phyloP scores from a whole-genome alignment of 1,139 yeast genomes.

The Saccharomyces pastorianus region DNA sequence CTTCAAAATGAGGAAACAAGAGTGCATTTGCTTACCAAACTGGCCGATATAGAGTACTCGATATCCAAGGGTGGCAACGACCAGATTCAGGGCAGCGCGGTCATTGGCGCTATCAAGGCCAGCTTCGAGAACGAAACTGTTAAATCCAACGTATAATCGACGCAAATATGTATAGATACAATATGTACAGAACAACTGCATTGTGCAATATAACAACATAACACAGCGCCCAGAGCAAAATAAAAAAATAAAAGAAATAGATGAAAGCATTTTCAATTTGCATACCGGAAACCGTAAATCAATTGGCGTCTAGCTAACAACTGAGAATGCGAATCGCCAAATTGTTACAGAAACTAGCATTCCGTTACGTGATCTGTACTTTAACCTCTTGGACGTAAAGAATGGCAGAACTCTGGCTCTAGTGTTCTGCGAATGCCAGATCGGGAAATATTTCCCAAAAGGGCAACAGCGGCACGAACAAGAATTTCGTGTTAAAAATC shows the following conservation, averaged over 20 bases:
- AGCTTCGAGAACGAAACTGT: constrained; percentile 31
- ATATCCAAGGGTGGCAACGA: constrained; percentile 90
- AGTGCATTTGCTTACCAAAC: constrained; percentile 53
- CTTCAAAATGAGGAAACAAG: constrained; percentile 51
- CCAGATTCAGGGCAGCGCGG: constrained; percentile 81
- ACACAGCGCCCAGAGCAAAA: background rate
- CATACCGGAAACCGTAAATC: background rate
- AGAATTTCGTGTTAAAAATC: background rate
- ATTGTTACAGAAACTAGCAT: background rate
- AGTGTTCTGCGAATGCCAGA: background rate
- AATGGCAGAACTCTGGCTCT: background rate
- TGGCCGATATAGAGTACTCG: constrained; percentile 84
- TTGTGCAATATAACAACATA: constrained; percentile 1
- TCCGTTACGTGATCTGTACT: background rate
- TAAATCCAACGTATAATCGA: background rate
- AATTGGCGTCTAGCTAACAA: background rate
- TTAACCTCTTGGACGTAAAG: background rate
- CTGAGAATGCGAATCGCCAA: background rate
- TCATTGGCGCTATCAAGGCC: constrained; percentile 75
- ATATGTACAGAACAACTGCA: background rate
- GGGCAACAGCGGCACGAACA: background rate
- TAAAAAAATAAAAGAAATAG: background rate
- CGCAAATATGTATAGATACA: constrained; percentile 4
- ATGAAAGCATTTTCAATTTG: constrained; percentile 1
- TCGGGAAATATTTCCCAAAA: background rate